Evolutionary conservation across 2,329 filamentous ascomycete genomes (phyloP).

Genomic region (Neodidymelliopsis sp.): DNA sequence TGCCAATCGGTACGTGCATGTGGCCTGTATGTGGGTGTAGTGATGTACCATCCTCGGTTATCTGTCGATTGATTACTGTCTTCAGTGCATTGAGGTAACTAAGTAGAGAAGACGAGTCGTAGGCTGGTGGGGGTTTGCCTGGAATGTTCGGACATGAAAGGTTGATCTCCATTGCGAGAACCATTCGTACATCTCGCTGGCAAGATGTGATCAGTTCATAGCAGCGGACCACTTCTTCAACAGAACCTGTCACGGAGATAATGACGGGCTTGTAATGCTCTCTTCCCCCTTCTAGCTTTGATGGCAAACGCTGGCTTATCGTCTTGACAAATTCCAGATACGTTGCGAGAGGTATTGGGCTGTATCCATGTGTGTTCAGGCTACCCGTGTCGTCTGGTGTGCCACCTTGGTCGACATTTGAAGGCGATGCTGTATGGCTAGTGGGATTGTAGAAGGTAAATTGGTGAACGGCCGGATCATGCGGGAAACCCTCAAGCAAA

Average conservation of each 20-base stretch:
- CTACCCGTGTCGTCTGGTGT: conserved; percentile 39
- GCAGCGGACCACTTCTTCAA: conserved; percentile 64
- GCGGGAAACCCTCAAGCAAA: conserved; percentile 69
- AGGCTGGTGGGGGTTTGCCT: conserved; percentile 73
- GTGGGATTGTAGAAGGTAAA: conserved; percentile 69
- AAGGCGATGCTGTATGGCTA: conserved; percentile 37
- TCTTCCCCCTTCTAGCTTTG: not conserved
- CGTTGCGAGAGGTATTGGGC: conserved; percentile 64
- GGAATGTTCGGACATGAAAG: conserved; percentile 81
- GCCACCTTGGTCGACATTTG: conserved; percentile 27
- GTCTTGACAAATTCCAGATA: conserved; percentile 66
- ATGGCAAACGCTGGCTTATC: conserved; percentile 50
- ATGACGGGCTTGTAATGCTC: conserved; percentile 66
- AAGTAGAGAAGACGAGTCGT: conserved; percentile 60
- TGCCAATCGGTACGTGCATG: conserved; percentile 60
- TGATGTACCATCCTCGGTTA: conserved; percentile 6
- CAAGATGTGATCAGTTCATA: conserved; percentile 58
- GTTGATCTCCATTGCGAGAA: conserved; percentile 77
- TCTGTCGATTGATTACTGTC: conserved; percentile 31
- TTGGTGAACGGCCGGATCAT: conserved; percentile 68
- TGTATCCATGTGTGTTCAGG: conserved; percentile 79
- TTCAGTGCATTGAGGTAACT: conserved; percentile 64
- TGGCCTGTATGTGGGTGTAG: conserved; percentile 14
- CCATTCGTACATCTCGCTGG: conserved; percentile 50
- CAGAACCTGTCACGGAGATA: conserved; percentile 73